A percentile compares a stretch with the other conserved stretches of the same genome.
phyloP scores from a whole-genome alignment of 495 filamentous ascomycete species.

The Aspergillus baeticus region DNA sequence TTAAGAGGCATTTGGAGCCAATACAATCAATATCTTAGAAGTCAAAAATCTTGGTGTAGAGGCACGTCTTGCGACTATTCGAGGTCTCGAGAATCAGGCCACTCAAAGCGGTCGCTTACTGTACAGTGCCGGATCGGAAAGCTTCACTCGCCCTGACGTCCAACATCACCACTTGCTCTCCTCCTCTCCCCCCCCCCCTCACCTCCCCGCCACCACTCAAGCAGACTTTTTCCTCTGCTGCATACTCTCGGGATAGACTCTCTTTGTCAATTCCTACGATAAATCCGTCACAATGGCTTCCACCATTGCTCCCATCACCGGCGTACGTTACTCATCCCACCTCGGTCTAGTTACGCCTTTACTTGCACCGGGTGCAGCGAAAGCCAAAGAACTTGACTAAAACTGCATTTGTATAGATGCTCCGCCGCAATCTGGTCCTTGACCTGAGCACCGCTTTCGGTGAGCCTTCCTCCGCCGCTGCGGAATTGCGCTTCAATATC shows the following conservation, averaged over 20 bases:
- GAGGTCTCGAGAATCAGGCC: slow-evolving; percentile 20
- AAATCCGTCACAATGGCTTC: slow-evolving; percentile 40
- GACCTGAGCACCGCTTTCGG: slow-evolving; percentile 77
- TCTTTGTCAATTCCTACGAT: slow-evolving; percentile 21
- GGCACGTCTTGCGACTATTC: neutral
- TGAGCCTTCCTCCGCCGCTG: slow-evolving; percentile 40
- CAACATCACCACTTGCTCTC: slow-evolving; percentile 31
- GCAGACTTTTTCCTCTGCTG: slow-evolving; percentile 18
- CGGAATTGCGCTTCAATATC: neutral
- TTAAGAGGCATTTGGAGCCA: neutral
- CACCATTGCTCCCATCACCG: slow-evolving; percentile 47
- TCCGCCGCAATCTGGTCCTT: slow-evolving; percentile 70
- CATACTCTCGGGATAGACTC: slow-evolving; percentile 7
- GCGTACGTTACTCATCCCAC: slow-evolving; percentile 40
- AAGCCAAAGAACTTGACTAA: neutral
- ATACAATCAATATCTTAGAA: no score
- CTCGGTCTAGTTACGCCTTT: neutral
- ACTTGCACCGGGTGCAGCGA: neutral
- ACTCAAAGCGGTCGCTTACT: slow-evolving; percentile 37
- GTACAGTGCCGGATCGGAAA: slow-evolving; percentile 34
- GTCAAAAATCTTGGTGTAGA: no score
- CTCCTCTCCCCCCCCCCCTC: slow-evolving; percentile 26
- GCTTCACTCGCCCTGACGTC: slow-evolving; percentile 37
- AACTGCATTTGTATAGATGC: slow-evolving; percentile 53
- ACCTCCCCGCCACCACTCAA: slow-evolving; percentile 16